Percentiles rank a stretch among this genome's conserved stretches.
Evolutionary conservation across 306 rosid species (phyloP).

Genomic region (Cyclanthera cordifolia): DNA sequence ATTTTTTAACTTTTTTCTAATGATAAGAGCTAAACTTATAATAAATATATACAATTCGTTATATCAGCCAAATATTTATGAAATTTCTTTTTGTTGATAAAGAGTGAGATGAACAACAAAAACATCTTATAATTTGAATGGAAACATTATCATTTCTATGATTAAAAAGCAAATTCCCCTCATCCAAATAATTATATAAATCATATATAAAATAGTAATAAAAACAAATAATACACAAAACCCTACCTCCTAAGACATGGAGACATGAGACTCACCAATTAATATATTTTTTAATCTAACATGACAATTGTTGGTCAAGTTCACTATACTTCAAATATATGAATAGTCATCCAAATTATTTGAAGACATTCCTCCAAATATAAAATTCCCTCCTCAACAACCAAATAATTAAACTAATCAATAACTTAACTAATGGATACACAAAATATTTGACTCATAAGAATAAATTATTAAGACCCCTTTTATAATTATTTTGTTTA

Average conservation of each 20-base stretch:
- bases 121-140: too few species aligned
- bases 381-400: conserved; percentile 1
- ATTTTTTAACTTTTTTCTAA: too few species aligned
- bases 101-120: too few species aligned
- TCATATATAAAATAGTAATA: not conserved
- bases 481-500: too few species aligned
- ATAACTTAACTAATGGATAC: not conserved
- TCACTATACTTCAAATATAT: not conserved
- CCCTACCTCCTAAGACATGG: conserved; percentile 9
- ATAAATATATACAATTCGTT: too few species aligned
- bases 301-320: conserved; percentile 10
- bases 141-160: too few species aligned
- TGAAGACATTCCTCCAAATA: conserved; percentile 1
- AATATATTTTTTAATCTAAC: not conserved
- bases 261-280: conserved; percentile 8
- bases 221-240: not conserved
- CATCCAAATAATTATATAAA: conserved; percentile 6
- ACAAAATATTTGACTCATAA: conserved; percentile 5
- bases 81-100: too few species aligned
- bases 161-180: too few species aligned
- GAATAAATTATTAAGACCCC: too few species aligned
- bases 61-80: too few species aligned
- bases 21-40: too few species aligned
- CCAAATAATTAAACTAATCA: conserved; percentile 1
- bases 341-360: conserved; percentile 2